These are phyloP conservation scores for Lichtheimia hyalospora DNA, from an alignment of 371 early-diverging fungal species.

Conservation along the genomic window DNA sequence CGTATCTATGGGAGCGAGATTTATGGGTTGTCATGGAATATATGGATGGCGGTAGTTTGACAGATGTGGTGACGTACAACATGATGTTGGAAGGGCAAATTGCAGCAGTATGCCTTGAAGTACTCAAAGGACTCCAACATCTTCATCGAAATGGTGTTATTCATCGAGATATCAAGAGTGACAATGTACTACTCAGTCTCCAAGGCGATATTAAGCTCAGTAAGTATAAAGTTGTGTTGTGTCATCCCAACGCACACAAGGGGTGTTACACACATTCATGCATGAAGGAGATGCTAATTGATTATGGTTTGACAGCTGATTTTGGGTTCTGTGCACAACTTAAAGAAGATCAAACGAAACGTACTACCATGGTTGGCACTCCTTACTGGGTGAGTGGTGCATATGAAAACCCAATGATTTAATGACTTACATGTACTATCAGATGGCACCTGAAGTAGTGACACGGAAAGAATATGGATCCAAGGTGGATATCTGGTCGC, in stretches of 20 bases:
- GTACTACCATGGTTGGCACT: slow-evolving; percentile 93
- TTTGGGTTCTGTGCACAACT: slow-evolving; percentile 96
- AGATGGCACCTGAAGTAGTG: slow-evolving; percentile 97
- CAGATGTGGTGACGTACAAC: slow-evolving; percentile 88
- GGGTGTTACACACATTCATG: not conserved
- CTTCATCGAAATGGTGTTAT: slow-evolving; percentile 94
- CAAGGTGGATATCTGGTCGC: slow-evolving; percentile 96
- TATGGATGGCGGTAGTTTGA: slow-evolving; percentile 96
- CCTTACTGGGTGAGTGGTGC: slow-evolving; percentile 82
- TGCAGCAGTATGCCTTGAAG: slow-evolving; percentile 89
- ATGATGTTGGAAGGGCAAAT: slow-evolving; percentile 96
- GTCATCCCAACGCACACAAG: not conserved
- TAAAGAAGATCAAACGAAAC: slow-evolving; percentile 73
- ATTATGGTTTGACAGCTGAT: slow-evolving; percentile 60
- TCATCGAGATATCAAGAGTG: slow-evolving; percentile 97
- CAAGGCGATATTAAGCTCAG: slow-evolving; percentile 93
- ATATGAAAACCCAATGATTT: too few relatives aligned
- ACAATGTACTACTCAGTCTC: slow-evolving; percentile 88
- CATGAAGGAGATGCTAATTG: too few relatives aligned
- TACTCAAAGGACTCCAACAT: slow-evolving; percentile 88
- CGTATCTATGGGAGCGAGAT: slow-evolving; percentile 84
- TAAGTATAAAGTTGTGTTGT: slow-evolving; percentile 45
- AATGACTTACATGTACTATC: not conserved
- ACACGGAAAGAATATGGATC: slow-evolving; percentile 87
- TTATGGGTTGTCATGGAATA: slow-evolving; percentile 97